Base-by-base conservation (phyloP, 2,329 filamentous ascomycete species). In the Neopestalotiopsis sp. region DNA sequence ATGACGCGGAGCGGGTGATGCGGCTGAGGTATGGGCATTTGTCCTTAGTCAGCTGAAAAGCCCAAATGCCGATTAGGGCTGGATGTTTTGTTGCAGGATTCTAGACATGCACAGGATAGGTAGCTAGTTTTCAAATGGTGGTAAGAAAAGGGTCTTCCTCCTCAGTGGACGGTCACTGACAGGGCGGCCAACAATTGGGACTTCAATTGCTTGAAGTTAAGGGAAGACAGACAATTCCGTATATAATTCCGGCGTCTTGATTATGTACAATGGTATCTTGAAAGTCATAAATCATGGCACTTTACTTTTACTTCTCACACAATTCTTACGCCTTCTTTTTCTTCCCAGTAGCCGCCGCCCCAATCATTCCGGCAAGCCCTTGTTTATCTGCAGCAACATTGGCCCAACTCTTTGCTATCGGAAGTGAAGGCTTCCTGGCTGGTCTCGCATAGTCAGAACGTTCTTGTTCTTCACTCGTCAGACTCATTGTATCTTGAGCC, bases 371-470 rank as follows among this genome's bases (percentile, higher is more conserved):
- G 10, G 53, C 34, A 5, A 42, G 30, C 3, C 65, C 57, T 3
- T 34, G 28, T 32, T 49, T 40, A n/a, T 61, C 56, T 20, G 53
- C 57, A 14, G 65, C 65, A 45, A 67, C 61, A 32, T 32, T 56
- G 10, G 65, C 65, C 65, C 65, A 67, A 32, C 56, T 67, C 56
- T 67, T 67, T 10, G 34, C 38, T 24, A 32, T 20, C 12, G 34
- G 65, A 5, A 61, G n/a, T 6, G 53, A 67, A 17, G 65, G 57
- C 17, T 42, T 20, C 32, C 17, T 42, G 17, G 24, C 12, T 10
- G 53, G 17, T 13, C 7, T 30, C 6, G 34, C 14, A 12, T 49
- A 9, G 34, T 67, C 65, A 40, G 65, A 67, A 10, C 1, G 30
- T 12, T 67, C 34, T 14, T 4, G 30, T 12, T 67, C 34, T 34